Base-by-base conservation (phyloP, 2,329 filamentous ascomycete species). In the Colletotrichum simmondsii region DNA sequence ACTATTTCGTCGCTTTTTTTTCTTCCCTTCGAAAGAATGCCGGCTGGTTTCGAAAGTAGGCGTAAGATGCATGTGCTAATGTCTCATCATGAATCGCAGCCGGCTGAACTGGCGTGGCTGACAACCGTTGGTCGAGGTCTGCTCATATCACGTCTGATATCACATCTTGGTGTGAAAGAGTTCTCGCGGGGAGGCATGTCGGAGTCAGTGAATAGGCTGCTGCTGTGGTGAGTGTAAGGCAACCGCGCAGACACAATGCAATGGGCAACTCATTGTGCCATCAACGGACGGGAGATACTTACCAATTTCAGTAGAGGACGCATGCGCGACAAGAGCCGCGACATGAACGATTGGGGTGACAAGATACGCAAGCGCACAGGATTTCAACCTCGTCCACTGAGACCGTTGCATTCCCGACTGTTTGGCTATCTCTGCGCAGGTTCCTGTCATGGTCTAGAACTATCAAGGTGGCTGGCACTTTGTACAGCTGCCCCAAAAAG, bases 271-370 rank as follows among this genome's bases (percentile, higher is more conserved):
- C 16, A 56, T 64, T 14, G 53, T 49, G 30, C 32, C 56, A 60
- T 72, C 53, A 68, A 59, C 37, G 8, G 28, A 11, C 54, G 65
- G 70, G 65, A 37, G 53, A 42, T 24, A 69, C 65, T 72, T 64
- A 16, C 65, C 70, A 19, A n/a, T 64, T 59, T 22, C 28, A 58
- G 65, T 8, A 35, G 16, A 42, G 16, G 30, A 28, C 65, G 65
- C 58, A 63, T 65, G n/a, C 54, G 37, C 14, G 14, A 14, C 37
- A 16, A 42, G 14, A 32, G 53, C 60, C 37, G 60, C 60, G 28
- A 49, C 60, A 28, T 52, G 37, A 19, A 16, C 37, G 37, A 42
- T 42, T 42, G 37, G 14, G 37, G 19, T 30, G n/a, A 49, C 35
- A 24, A 19, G 54, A 60, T 57, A 46, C 58, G 63, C 14, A 65